Evolutionary conservation across 805 yeast species (phyloP).

Genomic region (Saccharomycodes ludwigii): DNA sequence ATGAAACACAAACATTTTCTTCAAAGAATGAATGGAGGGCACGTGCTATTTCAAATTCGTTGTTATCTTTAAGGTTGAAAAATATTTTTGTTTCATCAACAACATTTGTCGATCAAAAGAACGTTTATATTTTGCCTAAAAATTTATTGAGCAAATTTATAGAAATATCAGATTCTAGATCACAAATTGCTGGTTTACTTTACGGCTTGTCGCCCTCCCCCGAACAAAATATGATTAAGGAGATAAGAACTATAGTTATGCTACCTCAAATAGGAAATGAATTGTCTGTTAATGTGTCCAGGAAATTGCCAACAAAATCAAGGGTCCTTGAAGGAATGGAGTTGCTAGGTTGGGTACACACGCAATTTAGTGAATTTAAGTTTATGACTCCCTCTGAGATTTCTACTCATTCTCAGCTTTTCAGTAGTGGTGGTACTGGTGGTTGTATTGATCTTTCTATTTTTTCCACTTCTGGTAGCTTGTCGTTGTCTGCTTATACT

Average conservation of each 20-base stretch:
- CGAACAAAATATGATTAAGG: slow-evolving; percentile 54
- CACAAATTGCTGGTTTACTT: slow-evolving; percentile 70
- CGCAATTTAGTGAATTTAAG: slow-evolving; percentile 56
- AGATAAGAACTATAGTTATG: slow-evolving; percentile 58
- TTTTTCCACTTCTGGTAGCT: slow-evolving; percentile 72
- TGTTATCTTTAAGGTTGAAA: slow-evolving; percentile 61
- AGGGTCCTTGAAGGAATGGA: slow-evolving; percentile 44
- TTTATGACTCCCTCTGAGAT: slow-evolving; percentile 62
- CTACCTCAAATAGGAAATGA: slow-evolving; percentile 81
- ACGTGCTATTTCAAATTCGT: slow-evolving; percentile 68
- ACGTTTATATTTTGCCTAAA: slow-evolving; percentile 71
- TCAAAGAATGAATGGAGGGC: slow-evolving; percentile 87
- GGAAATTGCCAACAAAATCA: slow-evolving; percentile 10
- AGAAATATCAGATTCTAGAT: slow-evolving; percentile 66
- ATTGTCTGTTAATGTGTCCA: slow-evolving; percentile 52
- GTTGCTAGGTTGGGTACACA: slow-evolving; percentile 90
- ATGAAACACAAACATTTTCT: slow-evolving; percentile 72
- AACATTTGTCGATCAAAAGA: slow-evolving; percentile 42
- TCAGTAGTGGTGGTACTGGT: slow-evolving; percentile 21
- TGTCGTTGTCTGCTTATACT: slow-evolving; percentile 57
- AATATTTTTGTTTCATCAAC: slow-evolving; percentile 63
- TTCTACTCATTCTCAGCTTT: slow-evolving; percentile 36
- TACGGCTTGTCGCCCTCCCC: slow-evolving; percentile 74
- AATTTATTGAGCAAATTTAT: slow-evolving; percentile 68
- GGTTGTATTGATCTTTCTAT: slow-evolving; percentile 49